Evolutionary conservation across 2,329 filamentous ascomycete genomes (phyloP).

Genomic region (Arthroderma sp.): DNA sequence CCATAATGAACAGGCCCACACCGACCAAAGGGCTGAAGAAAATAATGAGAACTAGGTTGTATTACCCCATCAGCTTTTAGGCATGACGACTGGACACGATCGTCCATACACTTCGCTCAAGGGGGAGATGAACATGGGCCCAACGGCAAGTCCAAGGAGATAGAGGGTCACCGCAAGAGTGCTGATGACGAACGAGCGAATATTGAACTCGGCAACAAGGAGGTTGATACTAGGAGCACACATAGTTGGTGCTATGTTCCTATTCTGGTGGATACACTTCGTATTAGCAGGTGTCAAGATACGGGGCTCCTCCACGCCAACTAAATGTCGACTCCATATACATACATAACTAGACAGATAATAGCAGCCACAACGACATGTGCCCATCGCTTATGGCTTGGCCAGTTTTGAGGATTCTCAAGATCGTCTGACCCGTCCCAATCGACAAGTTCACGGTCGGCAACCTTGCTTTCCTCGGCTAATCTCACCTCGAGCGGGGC

Average conservation of each 20-base stretch:
- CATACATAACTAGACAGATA: constrained; percentile 26
- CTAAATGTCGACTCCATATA: constrained; percentile 46
- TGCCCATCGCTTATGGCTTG: constrained; percentile 43
- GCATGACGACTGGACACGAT: constrained; percentile 5
- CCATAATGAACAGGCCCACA: constrained; percentile 47
- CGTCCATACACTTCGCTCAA: constrained; percentile 40
- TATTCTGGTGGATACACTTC: constrained; percentile 54
- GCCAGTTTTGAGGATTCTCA: constrained; percentile 58
- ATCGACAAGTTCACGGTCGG: constrained; percentile 35
- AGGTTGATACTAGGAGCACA: constrained; percentile 44
- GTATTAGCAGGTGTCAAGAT: background rate
- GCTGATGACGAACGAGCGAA: constrained; percentile 44
- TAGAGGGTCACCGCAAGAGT: constrained; percentile 71
- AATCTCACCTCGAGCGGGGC: background rate
- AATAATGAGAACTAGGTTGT: constrained; percentile 43
- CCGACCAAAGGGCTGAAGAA: constrained; percentile 43
- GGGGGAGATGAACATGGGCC: constrained; percentile 61
- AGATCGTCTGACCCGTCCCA: constrained; percentile 52
- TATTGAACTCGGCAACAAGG: constrained; percentile 43
- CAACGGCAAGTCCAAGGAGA: constrained; percentile 59
- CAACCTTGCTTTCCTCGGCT: background rate
- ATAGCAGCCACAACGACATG: background rate
- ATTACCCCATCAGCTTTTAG: constrained; percentile 18
- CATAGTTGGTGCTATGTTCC: constrained; percentile 60
- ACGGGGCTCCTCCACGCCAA: constrained; percentile 17